Evolutionary conservation across 306 rosid genomes (phyloP).

Genomic region (Sechiopsis laciniata): DNA sequence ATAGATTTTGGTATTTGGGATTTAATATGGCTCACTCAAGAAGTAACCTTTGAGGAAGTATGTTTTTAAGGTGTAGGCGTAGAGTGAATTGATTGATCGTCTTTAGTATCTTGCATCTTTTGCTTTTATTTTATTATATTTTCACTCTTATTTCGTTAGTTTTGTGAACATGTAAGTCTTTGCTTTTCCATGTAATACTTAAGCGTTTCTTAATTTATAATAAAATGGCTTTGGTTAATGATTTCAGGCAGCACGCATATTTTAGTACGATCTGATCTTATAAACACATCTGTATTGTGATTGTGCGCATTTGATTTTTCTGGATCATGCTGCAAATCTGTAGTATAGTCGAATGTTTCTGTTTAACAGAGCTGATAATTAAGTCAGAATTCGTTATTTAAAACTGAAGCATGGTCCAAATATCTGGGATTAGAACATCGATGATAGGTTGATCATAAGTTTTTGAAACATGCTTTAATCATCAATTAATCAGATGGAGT

Average conservation of each 20-base stretch:
- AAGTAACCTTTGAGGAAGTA: constrained; percentile 52
- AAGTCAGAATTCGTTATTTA: neutral
- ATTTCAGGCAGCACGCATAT: neutral
- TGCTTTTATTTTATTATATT: neutral
- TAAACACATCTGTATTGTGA: neutral
- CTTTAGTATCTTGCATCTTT: constrained; percentile 1
- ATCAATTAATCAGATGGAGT: neutral
- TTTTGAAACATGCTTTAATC: neutral
- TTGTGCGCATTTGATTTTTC: neutral
- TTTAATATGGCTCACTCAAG: no score
- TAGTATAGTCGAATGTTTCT: neutral
- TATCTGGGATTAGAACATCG: neutral
- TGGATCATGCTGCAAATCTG: neutral
- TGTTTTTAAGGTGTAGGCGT: constrained; percentile 72
- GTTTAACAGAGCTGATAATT: no score
- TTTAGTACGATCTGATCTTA: neutral
- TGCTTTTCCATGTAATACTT: constrained; percentile 14
- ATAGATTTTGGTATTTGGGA: neutral
- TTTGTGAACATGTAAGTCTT: neutral
- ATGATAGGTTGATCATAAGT: neutral
- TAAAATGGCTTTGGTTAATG: constrained; percentile 5
- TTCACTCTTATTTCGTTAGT: neutral
- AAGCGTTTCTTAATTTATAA: neutral
- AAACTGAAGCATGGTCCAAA: neutral
- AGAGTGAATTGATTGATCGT: constrained; percentile 14